These are phyloP conservation scores for Talaromyces stipitatus DNA, from an alignment of 495 filamentous ascomycete genomes.

Conservation along the genomic window DNA sequence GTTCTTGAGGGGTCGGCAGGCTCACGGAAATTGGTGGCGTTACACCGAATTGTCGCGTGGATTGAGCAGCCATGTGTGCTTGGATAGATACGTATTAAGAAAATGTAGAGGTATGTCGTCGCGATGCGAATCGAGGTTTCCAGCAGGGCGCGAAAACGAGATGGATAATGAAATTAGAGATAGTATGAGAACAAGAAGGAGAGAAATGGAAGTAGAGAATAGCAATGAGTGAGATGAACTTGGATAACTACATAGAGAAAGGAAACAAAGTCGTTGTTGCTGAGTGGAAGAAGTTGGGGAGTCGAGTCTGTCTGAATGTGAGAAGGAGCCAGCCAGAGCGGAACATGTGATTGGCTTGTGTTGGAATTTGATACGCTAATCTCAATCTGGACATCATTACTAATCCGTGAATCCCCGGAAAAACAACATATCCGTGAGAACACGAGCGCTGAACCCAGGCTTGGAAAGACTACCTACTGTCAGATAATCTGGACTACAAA, in stretches of 20 bases:
- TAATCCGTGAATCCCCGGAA: too few relatives aligned
- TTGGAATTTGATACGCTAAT: too few relatives aligned
- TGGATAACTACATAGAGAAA: background rate
- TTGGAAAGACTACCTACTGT: too few relatives aligned
- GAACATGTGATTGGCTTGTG: background rate
- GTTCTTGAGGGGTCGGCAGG: slow-evolving; percentile 67
- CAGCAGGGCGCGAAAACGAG: background rate
- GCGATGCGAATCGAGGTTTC: background rate
- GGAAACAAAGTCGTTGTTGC: background rate
- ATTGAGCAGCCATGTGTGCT: slow-evolving; percentile 33
- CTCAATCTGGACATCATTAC: too few relatives aligned
- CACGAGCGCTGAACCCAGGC: too few relatives aligned
- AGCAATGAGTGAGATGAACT: background rate
- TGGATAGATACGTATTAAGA: background rate
- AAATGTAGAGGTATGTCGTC: background rate
- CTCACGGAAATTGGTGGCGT: slow-evolving; percentile 75
- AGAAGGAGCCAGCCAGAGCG: too few relatives aligned
- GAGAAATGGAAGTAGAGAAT: background rate
- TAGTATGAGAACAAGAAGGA: background rate
- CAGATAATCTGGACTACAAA: too few relatives aligned
- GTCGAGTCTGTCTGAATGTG: background rate
- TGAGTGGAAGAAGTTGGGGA: too few relatives aligned
- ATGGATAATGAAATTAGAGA: background rate
- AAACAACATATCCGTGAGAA: too few relatives aligned
- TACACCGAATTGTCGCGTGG: slow-evolving; percentile 61